Conservation (phyloP, 108 stramenopile genomes). For the Pseudonitzschia multiseries region DNA sequence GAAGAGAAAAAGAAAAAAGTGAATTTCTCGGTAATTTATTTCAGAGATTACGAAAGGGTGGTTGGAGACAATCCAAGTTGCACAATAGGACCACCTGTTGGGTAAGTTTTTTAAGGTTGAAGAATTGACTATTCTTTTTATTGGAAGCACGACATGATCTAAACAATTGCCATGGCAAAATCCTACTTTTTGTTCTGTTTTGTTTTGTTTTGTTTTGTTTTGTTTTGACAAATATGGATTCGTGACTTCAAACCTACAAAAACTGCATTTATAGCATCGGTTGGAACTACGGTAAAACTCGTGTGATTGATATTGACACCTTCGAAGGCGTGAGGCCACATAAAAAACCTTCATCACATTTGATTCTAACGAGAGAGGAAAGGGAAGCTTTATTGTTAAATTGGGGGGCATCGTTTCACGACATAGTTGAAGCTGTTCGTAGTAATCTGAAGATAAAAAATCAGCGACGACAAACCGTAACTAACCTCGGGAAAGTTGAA, state of each 20-base stretch:
- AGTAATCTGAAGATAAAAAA: conserved; percentile 55
- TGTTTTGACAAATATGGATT: neutral
- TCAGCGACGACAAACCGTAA: conserved; percentile 66
- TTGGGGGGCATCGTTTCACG: conserved; percentile 56
- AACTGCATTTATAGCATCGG: conserved; percentile 31
- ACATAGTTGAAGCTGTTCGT: conserved; percentile 66
- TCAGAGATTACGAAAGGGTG: conserved; percentile 76
- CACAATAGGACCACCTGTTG: conserved; percentile 61
- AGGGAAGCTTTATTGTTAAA: conserved; percentile 60
- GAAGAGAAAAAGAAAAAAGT: conserved; percentile 25
- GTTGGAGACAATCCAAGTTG: conserved; percentile 81
- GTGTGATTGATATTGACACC: conserved; percentile 42
- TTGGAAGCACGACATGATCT: neutral
- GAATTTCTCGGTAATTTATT: conserved; percentile 48
- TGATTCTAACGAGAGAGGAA: conserved; percentile 55
- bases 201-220: too few species aligned
- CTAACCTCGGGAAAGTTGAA: conserved; percentile 51
- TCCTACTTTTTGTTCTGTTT: too few species aligned
- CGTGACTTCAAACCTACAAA: too few species aligned
- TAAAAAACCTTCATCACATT: conserved; percentile 20
- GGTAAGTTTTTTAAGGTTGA: conserved; percentile 21
- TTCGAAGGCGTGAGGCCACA: conserved; percentile 44
- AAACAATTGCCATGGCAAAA: too few species aligned
- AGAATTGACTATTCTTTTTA: neutral
- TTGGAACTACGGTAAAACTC: conserved; percentile 33